These are phyloP conservation scores for Zygosaccharomyces lentus DNA, from an alignment of 805 yeast genomes.

Conservation along the genomic window DNA sequence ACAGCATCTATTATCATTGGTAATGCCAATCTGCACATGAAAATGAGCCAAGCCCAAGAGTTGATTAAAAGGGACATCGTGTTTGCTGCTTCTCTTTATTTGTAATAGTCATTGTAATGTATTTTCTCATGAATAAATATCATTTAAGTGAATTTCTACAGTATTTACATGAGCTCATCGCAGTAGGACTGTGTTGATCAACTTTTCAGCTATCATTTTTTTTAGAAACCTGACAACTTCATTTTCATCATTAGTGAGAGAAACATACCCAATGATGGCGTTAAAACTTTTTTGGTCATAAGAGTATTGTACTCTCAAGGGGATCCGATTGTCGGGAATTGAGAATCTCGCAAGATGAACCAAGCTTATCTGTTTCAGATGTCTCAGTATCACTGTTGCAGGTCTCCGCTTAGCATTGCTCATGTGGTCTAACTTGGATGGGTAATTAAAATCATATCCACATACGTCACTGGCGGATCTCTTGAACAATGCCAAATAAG, in stretches of 20 bases:
- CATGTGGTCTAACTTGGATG: conserved; percentile 15
- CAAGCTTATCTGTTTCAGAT: conserved; percentile 9
- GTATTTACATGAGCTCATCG: conserved; percentile 5
- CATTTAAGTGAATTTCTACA: background rate
- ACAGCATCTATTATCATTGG: conserved; percentile 94
- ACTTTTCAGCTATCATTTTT: conserved; percentile 17
- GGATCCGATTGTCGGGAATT: conserved; percentile 18
- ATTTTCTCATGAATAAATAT: background rate
- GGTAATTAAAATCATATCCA: conserved; percentile 23
- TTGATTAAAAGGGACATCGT: conserved; percentile 94
- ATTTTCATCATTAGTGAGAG: conserved; percentile 17
- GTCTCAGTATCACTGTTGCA: conserved; percentile 9
- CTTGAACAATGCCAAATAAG: conserved; percentile 17
- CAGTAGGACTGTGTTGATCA: conserved; percentile 18
- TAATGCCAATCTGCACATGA: conserved; percentile 80
- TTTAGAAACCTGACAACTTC: conserved; percentile 20
- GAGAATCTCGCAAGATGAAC: conserved; percentile 17
- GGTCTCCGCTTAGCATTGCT: conserved; percentile 14
- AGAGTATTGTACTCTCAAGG: conserved; percentile 20
- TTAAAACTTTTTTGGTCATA: conserved; percentile 19
- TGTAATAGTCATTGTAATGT: conserved; percentile 27
- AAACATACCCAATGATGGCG: conserved; percentile 28
- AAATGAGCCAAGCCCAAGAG: conserved; percentile 91
- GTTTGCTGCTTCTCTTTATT: conserved; percentile 89
- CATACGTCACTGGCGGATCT: conserved; percentile 18